Conservation (phyloP, 2,329 filamentous ascomycete species). For the Tolypocladium ophioglossoides region DNA sequence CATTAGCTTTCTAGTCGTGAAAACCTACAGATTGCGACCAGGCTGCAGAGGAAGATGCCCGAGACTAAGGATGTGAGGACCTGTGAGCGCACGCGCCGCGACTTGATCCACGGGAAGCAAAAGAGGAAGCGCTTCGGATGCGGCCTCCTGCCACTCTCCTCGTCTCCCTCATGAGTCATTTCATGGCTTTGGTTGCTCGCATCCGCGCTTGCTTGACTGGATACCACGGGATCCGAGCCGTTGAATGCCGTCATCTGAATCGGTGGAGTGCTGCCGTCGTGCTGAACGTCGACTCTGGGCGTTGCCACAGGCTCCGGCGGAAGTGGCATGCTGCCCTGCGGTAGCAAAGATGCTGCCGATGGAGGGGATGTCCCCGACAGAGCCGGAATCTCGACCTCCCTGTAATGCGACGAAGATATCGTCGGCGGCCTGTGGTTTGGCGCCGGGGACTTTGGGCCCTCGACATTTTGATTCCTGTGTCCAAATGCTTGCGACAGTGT, state of each 20-base stretch:
- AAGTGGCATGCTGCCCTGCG: neutral
- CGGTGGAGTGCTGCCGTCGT: neutral
- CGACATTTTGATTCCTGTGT: slow-evolving; percentile 3
- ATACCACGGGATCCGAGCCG: neutral
- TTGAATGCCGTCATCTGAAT: neutral
- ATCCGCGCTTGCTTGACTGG: neutral
- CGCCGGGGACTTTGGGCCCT: slow-evolving; percentile 38
- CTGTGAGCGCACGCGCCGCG: slow-evolving; percentile 40
- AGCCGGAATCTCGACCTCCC: neutral
- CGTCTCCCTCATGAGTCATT: neutral
- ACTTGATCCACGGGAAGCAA: slow-evolving; percentile 46
- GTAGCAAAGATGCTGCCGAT: neutral
- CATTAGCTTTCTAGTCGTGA: neutral
- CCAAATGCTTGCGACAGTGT: slow-evolving; percentile 10
- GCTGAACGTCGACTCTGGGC: neutral
- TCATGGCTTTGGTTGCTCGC: neutral
- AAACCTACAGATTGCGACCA: slow-evolving; percentile 56
- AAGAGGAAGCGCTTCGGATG: slow-evolving; percentile 35
- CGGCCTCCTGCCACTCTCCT: slow-evolving; percentile 5
- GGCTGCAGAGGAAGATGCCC: slow-evolving; percentile 46
- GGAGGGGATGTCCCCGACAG: neutral
- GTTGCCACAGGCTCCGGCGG: slow-evolving; percentile 8
- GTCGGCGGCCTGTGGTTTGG: slow-evolving; percentile 3
- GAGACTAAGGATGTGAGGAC: slow-evolving; percentile 54
- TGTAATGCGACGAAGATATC: neutral